A percentile compares a stretch with the other conserved stretches of the same genome.
These are phyloP conservation scores for Polysphondylium violaceum DNA, from an alignment of 78 protist genomes.

Conservation along the genomic window DNA sequence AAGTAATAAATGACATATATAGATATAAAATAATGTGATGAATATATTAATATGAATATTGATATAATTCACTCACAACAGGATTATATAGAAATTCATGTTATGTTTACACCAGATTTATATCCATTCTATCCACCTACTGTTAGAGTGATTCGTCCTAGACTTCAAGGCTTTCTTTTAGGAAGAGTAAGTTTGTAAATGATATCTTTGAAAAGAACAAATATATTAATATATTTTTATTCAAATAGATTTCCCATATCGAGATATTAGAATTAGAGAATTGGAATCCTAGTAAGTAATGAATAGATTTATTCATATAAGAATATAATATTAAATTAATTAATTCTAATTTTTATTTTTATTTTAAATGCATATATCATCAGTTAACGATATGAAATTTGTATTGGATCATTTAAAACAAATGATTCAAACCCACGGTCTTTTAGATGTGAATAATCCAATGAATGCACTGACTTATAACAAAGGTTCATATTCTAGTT, in stretches of 20 bases:
- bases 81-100: slow-evolving; percentile 75
- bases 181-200: slow-evolving; percentile 37
- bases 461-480: slow-evolving; percentile 21
- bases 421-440: slow-evolving; percentile 49
- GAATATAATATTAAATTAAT: too few species aligned
- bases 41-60: neutral
- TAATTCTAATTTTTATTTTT: neutral
- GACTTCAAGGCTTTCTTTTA: slow-evolving; percentile 76
- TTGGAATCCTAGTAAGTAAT: slow-evolving; percentile 73
- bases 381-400: slow-evolving; percentile 61
- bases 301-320: slow-evolving; percentile 1
- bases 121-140: slow-evolving; percentile 88
- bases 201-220: neutral
- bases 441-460: slow-evolving; percentile 75
- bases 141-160: slow-evolving; percentile 65
- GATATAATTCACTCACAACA: neutral
- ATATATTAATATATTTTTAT: neutral
- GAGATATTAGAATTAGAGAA: slow-evolving; percentile 66
- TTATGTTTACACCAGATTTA: slow-evolving; percentile 72
- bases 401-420: slow-evolving; percentile 65
- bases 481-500: slow-evolving; percentile 63
- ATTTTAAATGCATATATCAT: too few species aligned
- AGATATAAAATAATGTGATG: neutral
- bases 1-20: neutral
- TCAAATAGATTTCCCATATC: slow-evolving; percentile 60